Evolutionary conservation across 2,329 filamentous ascomycete genomes (phyloP).

Genomic region (Acrodontium crateriforme): DNA sequence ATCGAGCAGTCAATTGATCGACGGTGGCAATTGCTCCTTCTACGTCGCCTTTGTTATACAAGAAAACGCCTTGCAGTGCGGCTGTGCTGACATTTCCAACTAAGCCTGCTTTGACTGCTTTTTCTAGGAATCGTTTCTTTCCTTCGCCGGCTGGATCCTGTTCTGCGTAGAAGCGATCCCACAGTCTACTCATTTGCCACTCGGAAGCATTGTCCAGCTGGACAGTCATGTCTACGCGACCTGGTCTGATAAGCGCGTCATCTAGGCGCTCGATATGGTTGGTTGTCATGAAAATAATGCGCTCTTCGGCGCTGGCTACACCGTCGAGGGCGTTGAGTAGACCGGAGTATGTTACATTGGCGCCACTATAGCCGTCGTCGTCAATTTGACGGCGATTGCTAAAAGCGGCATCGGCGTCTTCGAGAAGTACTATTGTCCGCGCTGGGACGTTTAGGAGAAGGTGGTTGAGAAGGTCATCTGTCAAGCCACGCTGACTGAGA

Average conservation of each 20-base stretch:
- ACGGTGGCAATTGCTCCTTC: slow-evolving; percentile 57
- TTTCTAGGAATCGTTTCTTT: slow-evolving; percentile 55
- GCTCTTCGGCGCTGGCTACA: slow-evolving; percentile 85
- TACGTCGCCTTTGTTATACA: slow-evolving; percentile 89
- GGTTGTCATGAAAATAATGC: slow-evolving; percentile 85
- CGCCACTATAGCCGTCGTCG: slow-evolving; percentile 69
- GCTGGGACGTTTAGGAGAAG: slow-evolving; percentile 74
- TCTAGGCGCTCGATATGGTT: slow-evolving; percentile 88
- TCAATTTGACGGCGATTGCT: slow-evolving; percentile 65
- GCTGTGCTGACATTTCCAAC: slow-evolving; percentile 69
- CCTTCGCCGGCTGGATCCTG: slow-evolving; percentile 51
- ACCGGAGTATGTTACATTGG: slow-evolving; percentile 87
- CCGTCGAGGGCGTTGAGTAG: slow-evolving; percentile 62
- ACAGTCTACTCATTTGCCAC: slow-evolving; percentile 75
- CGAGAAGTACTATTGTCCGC: slow-evolving; percentile 67
- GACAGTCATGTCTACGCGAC: slow-evolving; percentile 85
- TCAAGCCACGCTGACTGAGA: slow-evolving; percentile 76
- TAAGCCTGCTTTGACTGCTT: slow-evolving; percentile 56
- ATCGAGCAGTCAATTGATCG: slow-evolving; percentile 17
- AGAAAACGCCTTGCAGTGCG: slow-evolving; percentile 81
- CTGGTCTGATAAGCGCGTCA: slow-evolving; percentile 76
- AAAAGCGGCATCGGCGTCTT: slow-evolving; percentile 88
- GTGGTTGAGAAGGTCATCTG: slow-evolving; percentile 76
- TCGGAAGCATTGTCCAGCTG: slow-evolving; percentile 76
- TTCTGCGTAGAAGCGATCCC: slow-evolving; percentile 89